phyloP scores from a whole-genome alignment of 768 basidiomycete genomes.

The Termitomyces sp. region DNA sequence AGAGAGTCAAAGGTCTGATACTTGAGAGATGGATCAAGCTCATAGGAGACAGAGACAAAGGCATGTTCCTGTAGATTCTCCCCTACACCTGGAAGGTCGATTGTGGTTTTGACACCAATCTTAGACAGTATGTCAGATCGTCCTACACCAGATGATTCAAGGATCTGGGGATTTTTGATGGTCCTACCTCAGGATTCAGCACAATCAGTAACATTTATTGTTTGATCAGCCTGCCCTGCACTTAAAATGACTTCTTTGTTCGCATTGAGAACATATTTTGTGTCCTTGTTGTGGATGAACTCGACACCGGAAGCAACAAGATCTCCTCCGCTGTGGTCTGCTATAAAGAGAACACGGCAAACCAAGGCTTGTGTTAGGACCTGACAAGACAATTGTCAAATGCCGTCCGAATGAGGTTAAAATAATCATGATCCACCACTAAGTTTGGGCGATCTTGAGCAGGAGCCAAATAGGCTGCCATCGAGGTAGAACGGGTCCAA shows the following conservation, averaged over 20 bases:
- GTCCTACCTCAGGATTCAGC: no score
- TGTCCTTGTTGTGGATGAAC: slow-evolving; percentile 29
- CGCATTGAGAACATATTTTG: slow-evolving; percentile 29
- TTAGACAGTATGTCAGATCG: slow-evolving; percentile 1
- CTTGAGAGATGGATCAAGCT: not conserved
- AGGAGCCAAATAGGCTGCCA: not conserved
- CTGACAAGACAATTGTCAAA: slow-evolving; percentile 4
- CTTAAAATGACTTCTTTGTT: slow-evolving; percentile 46
- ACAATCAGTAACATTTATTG: no score
- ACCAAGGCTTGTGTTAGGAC: slow-evolving; percentile 13
- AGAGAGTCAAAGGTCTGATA: slow-evolving; percentile 2
- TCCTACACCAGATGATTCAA: slow-evolving; percentile 16
- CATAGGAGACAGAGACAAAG: not conserved
- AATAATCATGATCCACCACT: no score
- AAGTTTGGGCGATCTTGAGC: slow-evolving; percentile 4
- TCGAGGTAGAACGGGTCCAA: slow-evolving; percentile 5
- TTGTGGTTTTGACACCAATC: slow-evolving; percentile 6
- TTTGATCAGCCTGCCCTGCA: slow-evolving; percentile 25
- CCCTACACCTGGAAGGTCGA: slow-evolving; percentile 13
- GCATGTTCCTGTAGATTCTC: slow-evolving; percentile 15
- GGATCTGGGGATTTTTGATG: slow-evolving; percentile 7
- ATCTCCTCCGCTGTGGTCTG: not conserved
- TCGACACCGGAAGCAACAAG: slow-evolving; percentile 41
- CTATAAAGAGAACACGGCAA: slow-evolving; percentile 23
- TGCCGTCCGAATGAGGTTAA: no score